A percentile compares a stretch with the other conserved stretches of the same genome.
Evolutionary conservation across 352 stramenopile species (phyloP).

Genomic region (Hyaloperonospora arabidopsidis): DNA sequence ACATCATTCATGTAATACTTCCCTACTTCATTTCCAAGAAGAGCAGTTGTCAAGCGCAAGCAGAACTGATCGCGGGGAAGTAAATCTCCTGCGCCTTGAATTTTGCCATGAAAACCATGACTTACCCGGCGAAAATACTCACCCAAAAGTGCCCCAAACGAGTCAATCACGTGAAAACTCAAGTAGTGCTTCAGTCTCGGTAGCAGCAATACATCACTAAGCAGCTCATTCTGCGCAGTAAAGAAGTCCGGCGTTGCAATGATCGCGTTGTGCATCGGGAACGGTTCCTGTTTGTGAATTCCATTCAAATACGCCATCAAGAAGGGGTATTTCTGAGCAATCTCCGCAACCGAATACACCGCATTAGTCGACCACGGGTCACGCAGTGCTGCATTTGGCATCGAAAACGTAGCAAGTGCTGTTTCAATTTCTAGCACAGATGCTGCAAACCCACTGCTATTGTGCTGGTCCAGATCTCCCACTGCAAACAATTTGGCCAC

Average conservation of each 20-base stretch:
- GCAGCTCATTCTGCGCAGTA: slow-evolving; percentile 33
- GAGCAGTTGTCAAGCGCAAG: slow-evolving; percentile 65
- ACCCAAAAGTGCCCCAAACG: slow-evolving; percentile 33
- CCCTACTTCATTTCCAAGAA: slow-evolving; percentile 81
- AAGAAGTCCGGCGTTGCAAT: slow-evolving; percentile 51
- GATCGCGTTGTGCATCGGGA: slow-evolving; percentile 33
- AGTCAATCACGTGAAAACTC: slow-evolving; percentile 56
- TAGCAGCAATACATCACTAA: slow-evolving; percentile 29
- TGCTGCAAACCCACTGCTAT: slow-evolving; percentile 32
- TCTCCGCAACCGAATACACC: slow-evolving; percentile 66
- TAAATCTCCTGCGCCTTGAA: slow-evolving; percentile 28
- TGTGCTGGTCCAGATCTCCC: slow-evolving; percentile 28
- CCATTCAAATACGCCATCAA: slow-evolving; percentile 45
- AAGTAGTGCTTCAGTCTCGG: slow-evolving; percentile 49
- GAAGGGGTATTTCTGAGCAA: slow-evolving; percentile 43
- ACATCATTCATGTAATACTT: slow-evolving; percentile 85
- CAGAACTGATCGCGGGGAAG: slow-evolving; percentile 43
- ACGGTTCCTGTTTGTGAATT: slow-evolving; percentile 34
- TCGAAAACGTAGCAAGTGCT: slow-evolving; percentile 69
- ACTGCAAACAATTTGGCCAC: slow-evolving; percentile 41
- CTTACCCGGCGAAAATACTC: slow-evolving; percentile 46
- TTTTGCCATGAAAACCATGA: slow-evolving; percentile 41
- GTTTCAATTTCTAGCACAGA: slow-evolving; percentile 65
- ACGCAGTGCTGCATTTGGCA: slow-evolving; percentile 78
- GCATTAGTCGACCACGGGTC: slow-evolving; percentile 84